A percentile compares a stretch with the other conserved stretches of the same genome.
phyloP scores from a whole-genome alignment of 768 basidiomycete genomes.

The Psilocybe sp. region DNA sequence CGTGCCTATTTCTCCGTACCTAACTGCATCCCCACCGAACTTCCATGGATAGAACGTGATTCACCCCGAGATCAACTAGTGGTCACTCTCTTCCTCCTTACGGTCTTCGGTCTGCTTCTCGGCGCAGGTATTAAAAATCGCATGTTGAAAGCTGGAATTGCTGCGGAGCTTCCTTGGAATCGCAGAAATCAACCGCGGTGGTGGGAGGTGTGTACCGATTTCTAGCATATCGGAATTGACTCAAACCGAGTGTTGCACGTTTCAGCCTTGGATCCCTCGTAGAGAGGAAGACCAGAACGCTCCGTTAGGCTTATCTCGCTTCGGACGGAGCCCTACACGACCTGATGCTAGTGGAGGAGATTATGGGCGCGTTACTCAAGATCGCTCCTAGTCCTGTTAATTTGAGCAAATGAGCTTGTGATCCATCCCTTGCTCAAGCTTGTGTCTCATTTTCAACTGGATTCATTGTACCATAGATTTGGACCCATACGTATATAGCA shows the following conservation, averaged over 20 bases:
- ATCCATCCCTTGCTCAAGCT: no score
- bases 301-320: slow-evolving; percentile 37
- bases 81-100: slow-evolving; percentile 86
- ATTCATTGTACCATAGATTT: no score
- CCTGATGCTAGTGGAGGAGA: slow-evolving; percentile 33
- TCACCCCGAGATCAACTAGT: slow-evolving; percentile 94
- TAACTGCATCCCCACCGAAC: slow-evolving; percentile 3
- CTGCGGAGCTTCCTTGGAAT: slow-evolving; percentile 58
- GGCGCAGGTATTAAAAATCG: slow-evolving; percentile 82
- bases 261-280: slow-evolving; percentile 51
- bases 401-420: not conserved
- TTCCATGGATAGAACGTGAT: slow-evolving; percentile 69
- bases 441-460: no score
- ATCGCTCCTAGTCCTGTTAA: slow-evolving; percentile 18
- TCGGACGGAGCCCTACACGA: slow-evolving; percentile 40
- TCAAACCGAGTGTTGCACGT: not conserved
- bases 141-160: slow-evolving; percentile 76
- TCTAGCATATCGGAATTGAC: not conserved
- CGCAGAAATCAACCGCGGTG: slow-evolving; percentile 53
- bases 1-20: slow-evolving; percentile 27
- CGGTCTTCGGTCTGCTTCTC: slow-evolving; percentile 81
- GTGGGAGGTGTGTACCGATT: slow-evolving; percentile 69
- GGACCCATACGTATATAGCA: no score
- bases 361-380: slow-evolving; percentile 41
- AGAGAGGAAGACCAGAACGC: slow-evolving; percentile 43